Base-by-base conservation (phyloP, 495 filamentous ascomycete species). In the Monascus purpureus region DNA sequence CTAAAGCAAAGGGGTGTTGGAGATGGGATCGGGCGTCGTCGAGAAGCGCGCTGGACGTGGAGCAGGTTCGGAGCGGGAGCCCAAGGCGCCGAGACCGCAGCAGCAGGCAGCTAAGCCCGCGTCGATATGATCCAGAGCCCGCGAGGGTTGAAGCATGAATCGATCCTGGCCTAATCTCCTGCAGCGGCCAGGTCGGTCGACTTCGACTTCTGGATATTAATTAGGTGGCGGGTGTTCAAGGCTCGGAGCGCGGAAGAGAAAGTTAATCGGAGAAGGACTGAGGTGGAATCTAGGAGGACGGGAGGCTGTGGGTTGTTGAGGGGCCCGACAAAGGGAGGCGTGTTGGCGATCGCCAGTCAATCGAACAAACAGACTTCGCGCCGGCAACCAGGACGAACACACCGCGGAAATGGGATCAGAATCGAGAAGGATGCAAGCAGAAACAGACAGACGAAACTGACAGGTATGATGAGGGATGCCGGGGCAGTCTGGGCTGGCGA, bases 21-120 rank as follows among this genome's bases (percentile, higher is more conserved):
- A 32, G 29, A 26, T 18, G 30, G 39, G 30, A 38, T 34, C 30
- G 45, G 41, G 37, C 28, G 46, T 41, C 37, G 42, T 45, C 40
- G 39, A 45, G 37, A 39, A 41, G 48, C 55, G 59, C 55, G 55
- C 47, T 51, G 46, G 46, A 49, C 45, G n/a, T n/a, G n/a, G 42
- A 50, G 41, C 41, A 38, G 47, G 41, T 45, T 61, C 57, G 57
- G 55, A 57, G 57, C 51, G n/a, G n/a, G n/a, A n/a, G 20, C 20
- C 55, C 52, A 56, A 54, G 50, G 57, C 47, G 43, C 20, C 55
- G 50, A 56, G 53, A 49, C 55, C 47, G 43, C 47, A 49, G 39
- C 48, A 48, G 50, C 49, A 40, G 46, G 38, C 31, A 16, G 45
- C 36, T 32, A 33, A 38, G 42, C 42, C 42, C 40, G 40, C 35